phyloP scores from a whole-genome alignment of 371 early-diverging fungal species.

The Mortierella sp. region DNA sequence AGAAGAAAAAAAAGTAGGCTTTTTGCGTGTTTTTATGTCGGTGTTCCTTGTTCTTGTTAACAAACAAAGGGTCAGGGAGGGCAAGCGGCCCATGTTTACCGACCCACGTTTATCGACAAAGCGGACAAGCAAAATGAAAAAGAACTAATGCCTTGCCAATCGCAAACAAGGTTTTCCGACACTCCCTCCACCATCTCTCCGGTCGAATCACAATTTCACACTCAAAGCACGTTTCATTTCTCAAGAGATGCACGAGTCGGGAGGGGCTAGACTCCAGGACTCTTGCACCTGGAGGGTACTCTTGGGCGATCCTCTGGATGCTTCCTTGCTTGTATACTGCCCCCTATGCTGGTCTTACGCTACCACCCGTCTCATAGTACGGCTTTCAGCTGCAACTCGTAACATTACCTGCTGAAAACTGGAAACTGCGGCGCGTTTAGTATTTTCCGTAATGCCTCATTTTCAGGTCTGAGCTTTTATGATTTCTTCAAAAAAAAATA shows the following conservation, averaged over 20 bases:
- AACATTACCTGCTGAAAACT: too few relatives aligned
- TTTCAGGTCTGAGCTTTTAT: too few relatives aligned
- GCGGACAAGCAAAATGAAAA: neutral
- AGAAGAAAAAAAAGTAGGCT: neutral
- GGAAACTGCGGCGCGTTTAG: too few relatives aligned
- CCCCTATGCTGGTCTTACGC: too few relatives aligned
- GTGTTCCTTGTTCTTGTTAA: neutral
- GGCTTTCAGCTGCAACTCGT: too few relatives aligned
- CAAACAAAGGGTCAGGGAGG: neutral
- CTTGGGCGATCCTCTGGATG: neutral
- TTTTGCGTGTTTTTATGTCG: neutral
- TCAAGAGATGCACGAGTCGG: neutral
- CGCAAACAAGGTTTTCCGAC: slow-evolving; percentile 7
- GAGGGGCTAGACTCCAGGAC: neutral
- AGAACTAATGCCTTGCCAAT: neutral
- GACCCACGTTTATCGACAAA: too few relatives aligned
- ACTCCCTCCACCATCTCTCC: neutral
- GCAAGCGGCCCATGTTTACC: too few relatives aligned
- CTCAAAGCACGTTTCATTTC: neutral
- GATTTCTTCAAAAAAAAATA: too few relatives aligned
- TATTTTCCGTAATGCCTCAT: too few relatives aligned
- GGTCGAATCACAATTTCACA: neutral
- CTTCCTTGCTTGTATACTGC: too few relatives aligned
- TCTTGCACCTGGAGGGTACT: neutral
- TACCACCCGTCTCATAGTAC: too few relatives aligned